These are phyloP conservation scores for Cystobasidium slooffiae DNA, from an alignment of 1,284 basidiomycete genomes.

Conservation along the genomic window DNA sequence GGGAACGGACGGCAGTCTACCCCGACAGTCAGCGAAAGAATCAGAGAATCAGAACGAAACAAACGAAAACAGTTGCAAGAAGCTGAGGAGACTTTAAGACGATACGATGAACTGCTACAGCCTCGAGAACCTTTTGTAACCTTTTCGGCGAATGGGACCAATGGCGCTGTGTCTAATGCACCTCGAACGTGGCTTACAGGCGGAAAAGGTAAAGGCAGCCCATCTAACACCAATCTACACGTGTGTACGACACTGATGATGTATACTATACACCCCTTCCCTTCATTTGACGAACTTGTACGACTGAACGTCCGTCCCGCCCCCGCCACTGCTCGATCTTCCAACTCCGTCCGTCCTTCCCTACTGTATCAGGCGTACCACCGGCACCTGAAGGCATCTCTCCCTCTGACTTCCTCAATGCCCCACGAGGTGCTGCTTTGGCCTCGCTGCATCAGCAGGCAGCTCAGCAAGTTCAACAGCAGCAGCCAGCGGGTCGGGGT, in stretches of 20 bases:
- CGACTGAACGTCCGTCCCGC: not conserved
- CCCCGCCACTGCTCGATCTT: not conserved
- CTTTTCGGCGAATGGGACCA: slow-evolving; percentile 5
- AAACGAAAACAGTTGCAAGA: slow-evolving; percentile 40
- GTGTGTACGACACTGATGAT: not conserved
- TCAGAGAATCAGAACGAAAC: slow-evolving; percentile 33
- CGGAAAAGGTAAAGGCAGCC: slow-evolving; percentile 21
- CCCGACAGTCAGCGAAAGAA: slow-evolving; percentile 23
- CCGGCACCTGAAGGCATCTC: slow-evolving; percentile 34
- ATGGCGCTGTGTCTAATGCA: slow-evolving; percentile 3
- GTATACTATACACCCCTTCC: not conserved
- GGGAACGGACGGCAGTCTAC: slow-evolving; percentile 5
- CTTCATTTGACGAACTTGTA: not conserved
- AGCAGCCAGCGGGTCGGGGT: not conserved
- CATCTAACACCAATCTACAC: not conserved
- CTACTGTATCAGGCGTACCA: slow-evolving; percentile 29
- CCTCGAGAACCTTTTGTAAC: slow-evolving; percentile 33
- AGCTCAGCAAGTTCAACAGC: slow-evolving; percentile 1
- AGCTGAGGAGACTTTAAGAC: slow-evolving; percentile 38
- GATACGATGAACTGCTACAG: slow-evolving; percentile 45
- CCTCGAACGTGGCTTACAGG: slow-evolving; percentile 34
- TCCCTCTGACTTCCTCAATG: slow-evolving; percentile 29
- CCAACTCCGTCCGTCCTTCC: not conserved
- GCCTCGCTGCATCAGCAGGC: not conserved
- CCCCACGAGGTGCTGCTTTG: slow-evolving; percentile 1